Evolutionary conservation across 1,284 basidiomycete species (phyloP).

Genomic region (Rhodotorula sp.): DNA sequence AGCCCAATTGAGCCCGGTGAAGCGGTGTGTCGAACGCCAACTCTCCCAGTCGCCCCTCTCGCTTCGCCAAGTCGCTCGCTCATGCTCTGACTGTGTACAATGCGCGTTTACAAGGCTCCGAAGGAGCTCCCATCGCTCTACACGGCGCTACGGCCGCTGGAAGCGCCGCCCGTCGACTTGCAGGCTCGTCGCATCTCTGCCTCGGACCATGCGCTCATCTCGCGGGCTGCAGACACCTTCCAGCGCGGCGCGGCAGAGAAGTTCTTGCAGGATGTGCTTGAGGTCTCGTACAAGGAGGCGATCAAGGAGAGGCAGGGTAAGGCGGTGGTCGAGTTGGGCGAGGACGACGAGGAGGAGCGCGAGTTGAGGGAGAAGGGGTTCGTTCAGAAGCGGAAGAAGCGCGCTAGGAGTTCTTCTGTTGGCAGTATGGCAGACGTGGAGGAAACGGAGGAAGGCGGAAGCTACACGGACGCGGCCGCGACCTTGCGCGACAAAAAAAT

Average conservation of each 20-base stretch:
- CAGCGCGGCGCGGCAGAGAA: neutral
- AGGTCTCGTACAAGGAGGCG: neutral
- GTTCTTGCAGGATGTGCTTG: slow-evolving; percentile 1
- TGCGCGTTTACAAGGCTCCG: neutral
- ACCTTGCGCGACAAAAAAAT: neutral
- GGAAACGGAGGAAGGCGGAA: neutral
- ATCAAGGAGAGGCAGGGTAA: neutral
- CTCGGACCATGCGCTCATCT: neutral
- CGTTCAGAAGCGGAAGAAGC: slow-evolving; percentile 5
- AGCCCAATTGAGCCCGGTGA: no score
- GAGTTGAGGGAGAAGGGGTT: slow-evolving; percentile 2
- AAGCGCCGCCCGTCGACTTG: neutral
- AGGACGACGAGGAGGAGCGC: neutral
- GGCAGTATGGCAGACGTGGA: neutral
- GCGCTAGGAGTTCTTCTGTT: neutral
- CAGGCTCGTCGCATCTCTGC: neutral
- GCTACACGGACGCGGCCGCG: neutral
- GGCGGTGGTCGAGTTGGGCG: neutral
- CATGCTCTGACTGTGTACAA: neutral
- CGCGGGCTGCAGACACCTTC: neutral
- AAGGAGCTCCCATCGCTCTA: slow-evolving; percentile 7
- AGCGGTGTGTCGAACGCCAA: neutral
- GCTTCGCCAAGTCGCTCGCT: neutral
- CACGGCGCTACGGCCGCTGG: neutral
- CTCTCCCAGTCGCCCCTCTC: neutral